Evolutionary conservation across 805 yeast genomes (phyloP).

Genomic region (Metschnikowia gelsemii): DNA sequence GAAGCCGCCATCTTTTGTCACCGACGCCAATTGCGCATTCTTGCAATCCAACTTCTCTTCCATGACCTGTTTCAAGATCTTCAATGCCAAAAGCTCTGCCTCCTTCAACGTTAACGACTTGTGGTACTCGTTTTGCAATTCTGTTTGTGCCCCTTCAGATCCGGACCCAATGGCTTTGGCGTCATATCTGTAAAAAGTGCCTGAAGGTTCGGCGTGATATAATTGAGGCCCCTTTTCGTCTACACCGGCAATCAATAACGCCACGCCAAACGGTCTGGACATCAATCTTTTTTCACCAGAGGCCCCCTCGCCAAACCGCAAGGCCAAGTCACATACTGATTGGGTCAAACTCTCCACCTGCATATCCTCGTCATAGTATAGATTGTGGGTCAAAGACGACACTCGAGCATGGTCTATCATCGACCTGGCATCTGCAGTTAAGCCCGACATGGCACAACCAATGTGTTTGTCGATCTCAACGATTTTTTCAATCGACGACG

Average conservation of each 20-base stretch:
- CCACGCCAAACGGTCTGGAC: slow-evolving; percentile 99
- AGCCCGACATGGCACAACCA: slow-evolving; percentile 98
- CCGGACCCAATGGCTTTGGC: slow-evolving; percentile 99
- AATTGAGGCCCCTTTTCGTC: slow-evolving; percentile 97
- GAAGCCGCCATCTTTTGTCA: slow-evolving; percentile 84
- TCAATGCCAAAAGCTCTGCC: slow-evolving; percentile 86
- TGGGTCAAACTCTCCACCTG: slow-evolving; percentile 93
- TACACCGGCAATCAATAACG: slow-evolving; percentile 89
- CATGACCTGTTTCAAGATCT: slow-evolving; percentile 95
- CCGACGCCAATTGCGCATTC: slow-evolving; percentile 93
- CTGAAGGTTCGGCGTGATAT: slow-evolving; percentile 98
- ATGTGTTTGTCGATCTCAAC: slow-evolving; percentile 91
- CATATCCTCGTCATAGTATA: slow-evolving; percentile 89
- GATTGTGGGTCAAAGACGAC: slow-evolving; percentile 77
- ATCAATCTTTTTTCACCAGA: slow-evolving; percentile 90
- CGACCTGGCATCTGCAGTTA: slow-evolving; percentile 97
- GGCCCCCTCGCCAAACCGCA: slow-evolving; percentile 96
- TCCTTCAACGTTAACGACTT: slow-evolving; percentile 86
- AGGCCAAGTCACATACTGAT: slow-evolving; percentile 93
- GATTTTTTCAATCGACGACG: slow-evolving; percentile 92
- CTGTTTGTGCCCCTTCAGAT: slow-evolving; percentile 98
- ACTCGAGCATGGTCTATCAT: slow-evolving; percentile 99
- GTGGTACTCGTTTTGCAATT: slow-evolving; percentile 94
- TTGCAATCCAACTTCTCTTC: slow-evolving; percentile 95
- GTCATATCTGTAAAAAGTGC: slow-evolving; percentile 95